phyloP scores from a whole-genome alignment of 2,329 filamentous ascomycete species.

The Neonectria punicea region DNA sequence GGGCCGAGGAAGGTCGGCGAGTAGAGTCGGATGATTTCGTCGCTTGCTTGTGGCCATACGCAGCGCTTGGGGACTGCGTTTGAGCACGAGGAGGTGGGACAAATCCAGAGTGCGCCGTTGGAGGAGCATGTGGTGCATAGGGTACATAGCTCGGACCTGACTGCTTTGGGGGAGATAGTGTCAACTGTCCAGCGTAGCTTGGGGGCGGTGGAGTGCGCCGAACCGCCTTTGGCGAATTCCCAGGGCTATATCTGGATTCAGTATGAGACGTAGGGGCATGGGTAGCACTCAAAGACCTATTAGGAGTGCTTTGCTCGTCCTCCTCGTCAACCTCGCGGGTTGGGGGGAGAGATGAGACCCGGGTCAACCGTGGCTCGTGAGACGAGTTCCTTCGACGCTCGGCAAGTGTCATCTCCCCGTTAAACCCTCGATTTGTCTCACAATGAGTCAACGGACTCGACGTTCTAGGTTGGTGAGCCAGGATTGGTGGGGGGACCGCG shows the following conservation, averaged over 20 bases:
- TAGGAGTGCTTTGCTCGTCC: slow-evolving; percentile 49
- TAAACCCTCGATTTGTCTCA: slow-evolving; percentile 56
- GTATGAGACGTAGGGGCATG: slow-evolving; percentile 40
- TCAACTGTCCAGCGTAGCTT: slow-evolving; percentile 51
- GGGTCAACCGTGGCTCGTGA: slow-evolving; percentile 64
- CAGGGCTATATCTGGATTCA: slow-evolving; percentile 54
- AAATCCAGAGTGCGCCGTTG: slow-evolving; percentile 53
- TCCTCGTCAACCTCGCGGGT: slow-evolving; percentile 73
- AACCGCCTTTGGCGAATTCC: slow-evolving; percentile 43
- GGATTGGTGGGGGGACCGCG: slow-evolving; percentile 55
- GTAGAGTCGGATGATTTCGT: slow-evolving; percentile 53
- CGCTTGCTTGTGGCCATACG: slow-evolving; percentile 51
- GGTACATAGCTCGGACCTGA: slow-evolving; percentile 63
- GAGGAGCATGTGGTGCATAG: slow-evolving; percentile 53
- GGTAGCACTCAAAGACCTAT: slow-evolving; percentile 41
- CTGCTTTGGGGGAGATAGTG: slow-evolving; percentile 67
- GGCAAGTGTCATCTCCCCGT: slow-evolving; percentile 54
- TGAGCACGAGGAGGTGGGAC: slow-evolving; percentile 68
- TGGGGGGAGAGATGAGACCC: slow-evolving; percentile 68
- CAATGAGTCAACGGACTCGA: slow-evolving; percentile 75
- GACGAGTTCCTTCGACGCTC: slow-evolving; percentile 63
- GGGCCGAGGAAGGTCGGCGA: slow-evolving; percentile 65
- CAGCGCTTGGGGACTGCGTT: slow-evolving; percentile 69
- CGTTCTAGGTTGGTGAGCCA: slow-evolving; percentile 71
- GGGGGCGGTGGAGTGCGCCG: slow-evolving; percentile 64